phyloP scores from a whole-genome alignment of 1,284 basidiomycete genomes.

The Pascua sp. region DNA sequence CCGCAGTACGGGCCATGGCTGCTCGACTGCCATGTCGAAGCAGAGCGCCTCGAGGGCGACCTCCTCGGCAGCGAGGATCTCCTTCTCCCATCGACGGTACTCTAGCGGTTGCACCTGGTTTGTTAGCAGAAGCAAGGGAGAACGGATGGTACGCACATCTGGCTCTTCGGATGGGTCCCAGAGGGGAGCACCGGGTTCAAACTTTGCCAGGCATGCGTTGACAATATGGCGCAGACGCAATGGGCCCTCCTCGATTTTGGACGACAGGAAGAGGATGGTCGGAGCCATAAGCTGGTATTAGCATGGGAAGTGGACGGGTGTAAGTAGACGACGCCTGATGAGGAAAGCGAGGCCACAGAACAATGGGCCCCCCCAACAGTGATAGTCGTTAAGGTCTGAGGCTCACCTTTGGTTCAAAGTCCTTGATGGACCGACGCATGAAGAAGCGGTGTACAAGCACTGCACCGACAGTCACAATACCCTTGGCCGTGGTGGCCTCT shows the following conservation, averaged over 20 bases:
- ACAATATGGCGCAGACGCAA: constrained; percentile 39
- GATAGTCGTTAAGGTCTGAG: not conserved
- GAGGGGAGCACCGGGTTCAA: constrained; percentile 16
- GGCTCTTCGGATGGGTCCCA: constrained; percentile 26
- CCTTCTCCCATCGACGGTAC: constrained; percentile 66
- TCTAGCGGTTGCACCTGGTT: constrained; percentile 54
- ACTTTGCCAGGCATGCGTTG: constrained; percentile 35
- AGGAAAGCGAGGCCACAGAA: no score
- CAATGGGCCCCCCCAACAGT: not conserved
- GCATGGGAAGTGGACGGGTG: not conserved
- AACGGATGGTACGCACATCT: not conserved
- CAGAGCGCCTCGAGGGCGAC: constrained; percentile 79
- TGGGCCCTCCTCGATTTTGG: constrained; percentile 60
- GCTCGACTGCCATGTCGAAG: constrained; percentile 83
- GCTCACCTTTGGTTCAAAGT: constrained; percentile 57
- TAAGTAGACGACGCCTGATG: no score
- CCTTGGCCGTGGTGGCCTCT: constrained; percentile 19
- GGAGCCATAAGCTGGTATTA: constrained; percentile 73
- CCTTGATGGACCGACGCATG: constrained; percentile 83
- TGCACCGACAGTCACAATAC: constrained; percentile 68
- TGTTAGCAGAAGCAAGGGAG: not conserved
- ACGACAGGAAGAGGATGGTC: constrained; percentile 83
- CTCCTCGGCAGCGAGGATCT: constrained; percentile 76
- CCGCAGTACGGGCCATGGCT: constrained; percentile 71
- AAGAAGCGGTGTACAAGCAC: constrained; percentile 92